These are phyloP conservation scores for Fusarium globosum DNA, from an alignment of 2,329 filamentous ascomycete genomes.

Conservation along the genomic window DNA sequence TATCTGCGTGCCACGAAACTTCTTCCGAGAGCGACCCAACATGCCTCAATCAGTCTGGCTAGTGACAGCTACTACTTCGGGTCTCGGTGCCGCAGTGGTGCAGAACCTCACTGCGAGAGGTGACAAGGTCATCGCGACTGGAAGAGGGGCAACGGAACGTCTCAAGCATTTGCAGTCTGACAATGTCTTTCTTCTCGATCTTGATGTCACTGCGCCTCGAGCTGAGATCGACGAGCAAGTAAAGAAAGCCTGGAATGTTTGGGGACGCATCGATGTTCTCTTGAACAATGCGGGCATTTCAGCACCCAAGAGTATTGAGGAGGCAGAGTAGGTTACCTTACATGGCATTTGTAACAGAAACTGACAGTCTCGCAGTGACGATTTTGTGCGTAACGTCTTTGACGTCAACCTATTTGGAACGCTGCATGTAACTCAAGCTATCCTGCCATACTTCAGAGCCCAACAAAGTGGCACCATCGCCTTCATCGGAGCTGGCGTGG, in stretches of 20 bases:
- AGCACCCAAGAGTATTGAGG: neutral
- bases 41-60: conserved; percentile 12
- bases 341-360: no score
- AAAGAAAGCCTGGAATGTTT: neutral
- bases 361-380: neutral
- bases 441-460: neutral
- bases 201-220: conserved; percentile 4
- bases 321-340: neutral
- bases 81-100: conserved; percentile 14
- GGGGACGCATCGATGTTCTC: conserved; percentile 6
- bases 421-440: conserved; percentile 1
- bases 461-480: neutral
- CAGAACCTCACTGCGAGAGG: neutral
- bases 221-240: neutral
- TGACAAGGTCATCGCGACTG: conserved; percentile 7
- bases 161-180: conserved; percentile 3
- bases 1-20: fast-evolving
- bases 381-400: conserved; percentile 1
- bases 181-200: neutral
- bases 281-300: conserved; percentile 10
- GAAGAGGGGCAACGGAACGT: neutral
- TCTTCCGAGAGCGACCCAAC: fast-evolving
- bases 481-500: conserved; percentile 1
- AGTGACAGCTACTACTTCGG: conserved; percentile 11
- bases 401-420: conserved; percentile 10